Evolutionary conservation across 2,329 filamentous ascomycete species (phyloP).

Genomic region (Chaetomium olivaceum): DNA sequence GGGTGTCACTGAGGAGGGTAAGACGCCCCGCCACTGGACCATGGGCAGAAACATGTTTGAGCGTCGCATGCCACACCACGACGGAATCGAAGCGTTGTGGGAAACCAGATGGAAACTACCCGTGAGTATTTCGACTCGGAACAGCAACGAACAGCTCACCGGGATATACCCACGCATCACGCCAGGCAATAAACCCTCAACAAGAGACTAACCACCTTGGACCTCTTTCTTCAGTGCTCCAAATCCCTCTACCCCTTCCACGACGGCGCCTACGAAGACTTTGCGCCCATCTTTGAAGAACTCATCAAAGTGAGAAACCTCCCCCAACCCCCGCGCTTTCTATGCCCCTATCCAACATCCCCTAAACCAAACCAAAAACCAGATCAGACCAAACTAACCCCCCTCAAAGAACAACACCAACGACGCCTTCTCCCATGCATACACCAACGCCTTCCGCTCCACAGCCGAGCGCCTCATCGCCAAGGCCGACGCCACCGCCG

Average conservation of each 20-base stretch:
- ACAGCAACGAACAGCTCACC: neutral
- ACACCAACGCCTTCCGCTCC: conserved; percentile 64
- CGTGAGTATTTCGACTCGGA: conserved; percentile 43
- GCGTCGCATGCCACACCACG: conserved; percentile 56
- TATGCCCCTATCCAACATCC: neutral
- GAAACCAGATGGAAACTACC: conserved; percentile 74
- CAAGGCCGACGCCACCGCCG: conserved; percentile 53
- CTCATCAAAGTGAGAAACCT: conserved; percentile 53
- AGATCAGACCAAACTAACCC: neutral
- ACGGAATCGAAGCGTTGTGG: conserved; percentile 65
- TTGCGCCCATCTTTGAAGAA: conserved; percentile 66
- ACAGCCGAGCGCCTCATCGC: conserved; percentile 58
- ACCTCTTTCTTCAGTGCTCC: conserved; percentile 43
- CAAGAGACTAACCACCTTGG: neutral
- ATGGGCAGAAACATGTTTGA: conserved; percentile 49
- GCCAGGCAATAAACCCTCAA: neutral
- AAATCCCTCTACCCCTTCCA: conserved; percentile 74
- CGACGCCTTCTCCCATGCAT: conserved; percentile 65
- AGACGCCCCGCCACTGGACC: conserved; percentile 39
- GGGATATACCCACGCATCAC: neutral
- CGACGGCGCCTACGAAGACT: conserved; percentile 67
- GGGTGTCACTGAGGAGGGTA: conserved; percentile 6
- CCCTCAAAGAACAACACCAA: conserved; percentile 54
- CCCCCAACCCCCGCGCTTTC: neutral
- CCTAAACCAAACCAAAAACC: neutral